Conservation (phyloP, 2,329 filamentous ascomycete genomes). For the Thielaviopsis ethacetica region DNA sequence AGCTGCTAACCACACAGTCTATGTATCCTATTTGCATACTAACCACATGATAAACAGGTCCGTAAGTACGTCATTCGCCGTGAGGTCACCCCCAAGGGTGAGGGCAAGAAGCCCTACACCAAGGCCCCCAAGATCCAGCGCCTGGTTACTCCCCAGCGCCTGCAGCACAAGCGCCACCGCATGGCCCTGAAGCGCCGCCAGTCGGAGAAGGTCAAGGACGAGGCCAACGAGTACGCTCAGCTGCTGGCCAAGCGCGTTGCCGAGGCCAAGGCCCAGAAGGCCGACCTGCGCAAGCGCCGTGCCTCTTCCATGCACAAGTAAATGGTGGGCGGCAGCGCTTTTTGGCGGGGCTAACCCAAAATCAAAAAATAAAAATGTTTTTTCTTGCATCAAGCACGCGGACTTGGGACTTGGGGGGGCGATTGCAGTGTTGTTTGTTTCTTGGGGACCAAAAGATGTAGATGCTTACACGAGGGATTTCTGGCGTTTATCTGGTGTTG, state of each 20-base stretch:
- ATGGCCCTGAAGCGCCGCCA: conserved; percentile 97
- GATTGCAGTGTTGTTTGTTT: neutral
- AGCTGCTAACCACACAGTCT: conserved; percentile 20
- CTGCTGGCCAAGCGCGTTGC: conserved; percentile 91
- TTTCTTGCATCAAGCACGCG: neutral
- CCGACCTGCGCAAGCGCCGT: conserved; percentile 89
- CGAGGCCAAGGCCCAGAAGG: conserved; percentile 89
- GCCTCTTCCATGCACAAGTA: conserved; percentile 92
- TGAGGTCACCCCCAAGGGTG: conserved; percentile 90
- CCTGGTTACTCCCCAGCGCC: conserved; percentile 96
- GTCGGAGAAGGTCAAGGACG: conserved; percentile 94
- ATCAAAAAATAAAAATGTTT: conserved; percentile 7
- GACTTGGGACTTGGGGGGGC: too few species aligned
- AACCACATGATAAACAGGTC: conserved; percentile 40
- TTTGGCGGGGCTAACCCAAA: conserved; percentile 2
- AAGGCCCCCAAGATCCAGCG: conserved; percentile 99
- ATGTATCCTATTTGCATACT: conserved; percentile 2
- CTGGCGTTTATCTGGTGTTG: too few species aligned
- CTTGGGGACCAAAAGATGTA: too few species aligned
- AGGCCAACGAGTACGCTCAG: conserved; percentile 95
- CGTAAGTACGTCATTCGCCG: conserved; percentile 99
- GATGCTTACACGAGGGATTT: too few species aligned
- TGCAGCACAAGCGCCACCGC: conserved; percentile 99
- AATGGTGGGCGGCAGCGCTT: conserved; percentile 21
- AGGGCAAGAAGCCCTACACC: conserved; percentile 97